Evolutionary conservation across 805 yeast genomes (phyloP).

Genomic region (Candida insectalens): DNA sequence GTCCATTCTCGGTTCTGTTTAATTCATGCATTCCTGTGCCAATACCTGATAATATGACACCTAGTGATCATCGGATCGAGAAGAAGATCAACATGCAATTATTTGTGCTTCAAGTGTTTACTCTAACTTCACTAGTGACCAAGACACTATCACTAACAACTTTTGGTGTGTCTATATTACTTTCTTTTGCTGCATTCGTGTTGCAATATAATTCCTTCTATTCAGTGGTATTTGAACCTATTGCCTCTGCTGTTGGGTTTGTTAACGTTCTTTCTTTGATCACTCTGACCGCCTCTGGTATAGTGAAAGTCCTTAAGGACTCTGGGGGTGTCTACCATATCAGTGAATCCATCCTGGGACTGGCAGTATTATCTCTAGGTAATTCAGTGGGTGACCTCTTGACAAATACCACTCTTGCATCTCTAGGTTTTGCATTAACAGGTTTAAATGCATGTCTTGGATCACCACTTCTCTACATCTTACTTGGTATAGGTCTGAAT

Average conservation of each 20-base stretch:
- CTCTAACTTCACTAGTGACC: too few species aligned
- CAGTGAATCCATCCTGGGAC: conserved; percentile 38
- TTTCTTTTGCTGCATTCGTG: too few species aligned
- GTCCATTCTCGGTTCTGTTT: conserved; percentile 17
- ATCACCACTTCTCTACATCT: conserved; percentile 37
- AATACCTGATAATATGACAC: conserved; percentile 5
- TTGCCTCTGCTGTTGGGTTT: conserved; percentile 22
- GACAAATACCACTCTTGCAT: conserved; percentile 35
- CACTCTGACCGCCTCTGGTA: conserved; percentile 19
- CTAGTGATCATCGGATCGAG: conserved; percentile 12
- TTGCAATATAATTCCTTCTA: too few species aligned
- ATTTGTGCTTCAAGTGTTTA: conserved; percentile 20
- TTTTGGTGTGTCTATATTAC: too few species aligned
- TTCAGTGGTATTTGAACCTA: conserved; percentile 14
- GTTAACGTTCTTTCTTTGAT: conserved; percentile 18
- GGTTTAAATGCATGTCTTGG: conserved; percentile 48
- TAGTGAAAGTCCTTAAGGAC: conserved; percentile 28
- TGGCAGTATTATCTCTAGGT: conserved; percentile 37
- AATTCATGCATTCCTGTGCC: conserved; percentile 22
- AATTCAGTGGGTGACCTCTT: conserved; percentile 44
- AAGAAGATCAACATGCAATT: conserved; percentile 13
- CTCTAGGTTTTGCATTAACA: conserved; percentile 27
- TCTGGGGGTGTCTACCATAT: conserved; percentile 33
- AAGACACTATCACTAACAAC: too few species aligned
- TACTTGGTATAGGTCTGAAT: conserved; percentile 42